Base-by-base conservation (phyloP, 257 asterid species). In the Penstemon eatonii region DNA sequence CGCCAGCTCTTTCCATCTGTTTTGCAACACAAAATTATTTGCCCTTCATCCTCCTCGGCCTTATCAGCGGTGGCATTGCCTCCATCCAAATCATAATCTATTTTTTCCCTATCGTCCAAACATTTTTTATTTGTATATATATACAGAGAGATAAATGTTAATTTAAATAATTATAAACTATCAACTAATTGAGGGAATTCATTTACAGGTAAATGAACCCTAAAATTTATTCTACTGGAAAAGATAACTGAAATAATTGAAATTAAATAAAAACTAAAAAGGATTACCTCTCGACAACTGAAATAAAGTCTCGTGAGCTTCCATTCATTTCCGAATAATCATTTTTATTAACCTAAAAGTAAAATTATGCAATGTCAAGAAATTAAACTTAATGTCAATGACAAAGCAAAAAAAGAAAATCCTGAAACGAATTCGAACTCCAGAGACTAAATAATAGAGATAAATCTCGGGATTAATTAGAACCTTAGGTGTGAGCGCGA, bases 1-100 rank as follows among this genome's bases (percentile, higher is more conserved):
- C 82, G 86, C 91, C 89, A 85, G 53, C 83, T 85, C 75, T 85
- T 83, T 0, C 90, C 94, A 11, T 82, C 96, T 0, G 77, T 88
- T 59, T 86, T 86, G 71, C 77, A 60, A 54, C 95, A 82, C 19
- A 70, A 6, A 0, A n/a, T n/a, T 6, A 4, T 19, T 2, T 43
- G 53, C 12, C 33, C 12, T 5, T 63, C 82, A n/a, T 5, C 73
- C 12, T 53, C 58, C 56, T 75, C 71, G 11, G 11, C 51, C 51
- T 13, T 37, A 18, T 5, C 12, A 25, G 2, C 12, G n/a, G 7
- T 18, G 46, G 50, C 56, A 15, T 33, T 5, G 38, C 43, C 42
- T 15, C 50, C 63, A 51, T 54, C 70, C 49, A 74, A 65, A 50
- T 43, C 56, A 44, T 57, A 73, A 63, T 41, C 50, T 4, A 42